Conservation (phyloP, 78 protist genomes). For the Speleostelium caveatum region DNA sequence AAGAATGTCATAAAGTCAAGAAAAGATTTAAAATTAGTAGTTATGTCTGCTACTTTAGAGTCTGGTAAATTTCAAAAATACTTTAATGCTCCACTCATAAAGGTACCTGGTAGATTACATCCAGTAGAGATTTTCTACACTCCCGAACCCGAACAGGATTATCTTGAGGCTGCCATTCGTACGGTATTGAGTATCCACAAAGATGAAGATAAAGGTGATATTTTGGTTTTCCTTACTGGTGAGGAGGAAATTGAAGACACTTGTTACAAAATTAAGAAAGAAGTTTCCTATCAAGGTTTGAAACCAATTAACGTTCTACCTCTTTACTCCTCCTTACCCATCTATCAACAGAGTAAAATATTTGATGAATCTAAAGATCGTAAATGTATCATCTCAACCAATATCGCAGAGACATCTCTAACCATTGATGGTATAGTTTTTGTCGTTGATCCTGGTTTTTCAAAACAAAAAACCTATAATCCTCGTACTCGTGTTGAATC, state of each 20-base stretch:
- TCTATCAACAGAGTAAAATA: slow-evolving; percentile 93
- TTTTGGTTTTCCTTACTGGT: slow-evolving; percentile 98
- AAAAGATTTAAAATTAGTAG: slow-evolving; percentile 93
- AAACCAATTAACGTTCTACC: slow-evolving; percentile 83
- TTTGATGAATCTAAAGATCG: slow-evolving; percentile 88
- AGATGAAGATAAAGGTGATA: slow-evolving; percentile 96
- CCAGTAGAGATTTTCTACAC: slow-evolving; percentile 98
- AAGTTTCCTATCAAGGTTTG: not conserved
- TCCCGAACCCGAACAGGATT: slow-evolving; percentile 96
- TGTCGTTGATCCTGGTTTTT: slow-evolving; percentile 99
- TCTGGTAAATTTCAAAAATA: slow-evolving; percentile 97
- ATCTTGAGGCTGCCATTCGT: slow-evolving; percentile 97
- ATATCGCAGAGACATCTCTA: slow-evolving; percentile 99
- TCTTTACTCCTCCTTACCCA: slow-evolving; percentile 98
- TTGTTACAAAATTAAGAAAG: slow-evolving; percentile 36
- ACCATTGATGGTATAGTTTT: slow-evolving; percentile 99
- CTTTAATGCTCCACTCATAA: slow-evolving; percentile 93
- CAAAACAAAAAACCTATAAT: slow-evolving; percentile 99
- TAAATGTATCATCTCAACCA: slow-evolving; percentile 98
- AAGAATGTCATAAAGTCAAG: slow-evolving; percentile 87
- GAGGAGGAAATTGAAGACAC: slow-evolving; percentile 94
- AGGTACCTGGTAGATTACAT: slow-evolving; percentile 85
- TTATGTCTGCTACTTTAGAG: slow-evolving; percentile 99
- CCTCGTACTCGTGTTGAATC: slow-evolving; percentile 99
- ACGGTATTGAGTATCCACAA: slow-evolving; percentile 95